Conservation (phyloP, 2,329 filamentous ascomycete species). For the Pseudogymnoascus sp. region DNA sequence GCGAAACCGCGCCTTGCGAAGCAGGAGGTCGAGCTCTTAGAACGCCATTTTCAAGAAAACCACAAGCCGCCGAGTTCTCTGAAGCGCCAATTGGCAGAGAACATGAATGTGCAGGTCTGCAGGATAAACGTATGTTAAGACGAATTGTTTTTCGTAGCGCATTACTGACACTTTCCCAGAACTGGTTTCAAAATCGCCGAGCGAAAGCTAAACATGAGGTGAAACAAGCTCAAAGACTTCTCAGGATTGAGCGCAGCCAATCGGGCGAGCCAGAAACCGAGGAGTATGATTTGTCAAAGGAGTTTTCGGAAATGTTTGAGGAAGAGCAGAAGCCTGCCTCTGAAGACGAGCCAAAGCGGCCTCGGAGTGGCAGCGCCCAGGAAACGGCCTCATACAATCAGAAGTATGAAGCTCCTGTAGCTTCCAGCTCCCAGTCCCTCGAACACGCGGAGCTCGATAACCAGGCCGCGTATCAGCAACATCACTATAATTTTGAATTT, state of each 20-base stretch:
- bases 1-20: slow-evolving; percentile 48
- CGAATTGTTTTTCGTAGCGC: not conserved
- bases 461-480: not conserved
- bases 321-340: slow-evolving; percentile 1
- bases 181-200: slow-evolving; percentile 56
- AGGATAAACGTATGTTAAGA: slow-evolving; percentile 49
- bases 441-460: not conserved
- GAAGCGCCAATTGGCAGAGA: slow-evolving; percentile 53
- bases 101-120: slow-evolving; percentile 53
- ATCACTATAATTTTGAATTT: not conserved
- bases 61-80: slow-evolving; percentile 54
- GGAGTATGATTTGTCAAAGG: slow-evolving; percentile 18
- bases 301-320: slow-evolving; percentile 10
- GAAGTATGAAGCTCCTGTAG: not conserved
- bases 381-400: not conserved
- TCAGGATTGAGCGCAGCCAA: slow-evolving; percentile 32
- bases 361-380: not conserved
- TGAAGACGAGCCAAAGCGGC: not conserved
- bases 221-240: slow-evolving; percentile 40
- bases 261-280: slow-evolving; percentile 22
- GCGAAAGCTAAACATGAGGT: slow-evolving; percentile 51
- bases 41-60: slow-evolving; percentile 55
- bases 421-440: not conserved
- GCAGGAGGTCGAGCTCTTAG: slow-evolving; percentile 50
- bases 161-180: slow-evolving; percentile 37